Evolutionary conservation across 192 early-diverging fungal species (phyloP), one percentile per base, ranked within the genome.

Genomic region (Backusella psychrophila): DNA sequence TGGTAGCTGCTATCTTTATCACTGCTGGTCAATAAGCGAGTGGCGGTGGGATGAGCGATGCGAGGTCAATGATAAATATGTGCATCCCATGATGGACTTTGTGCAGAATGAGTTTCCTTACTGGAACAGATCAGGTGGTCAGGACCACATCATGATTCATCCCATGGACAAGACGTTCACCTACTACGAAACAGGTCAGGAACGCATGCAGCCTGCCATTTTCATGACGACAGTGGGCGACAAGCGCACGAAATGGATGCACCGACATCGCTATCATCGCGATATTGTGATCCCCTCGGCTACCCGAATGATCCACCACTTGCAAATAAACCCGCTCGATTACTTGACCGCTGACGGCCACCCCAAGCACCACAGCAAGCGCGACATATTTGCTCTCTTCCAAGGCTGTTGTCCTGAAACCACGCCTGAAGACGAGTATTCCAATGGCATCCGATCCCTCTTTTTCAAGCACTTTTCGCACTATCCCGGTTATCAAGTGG

Each of bases 171-270:
- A 73, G 17, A 78, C 80, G 0, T 80, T 73, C 35, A 79, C 72
- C 49, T 87, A 85, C 42, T 87, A 87, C 53, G 42, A 77, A 21
- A 77, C 77, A 31, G 72, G 76, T 11, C 41, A 76, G 7, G 7
- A 63, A 0, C 72, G 67, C 8, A 77, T 83, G 56, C 75, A 80
- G n/a, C 52, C 75, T 33, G 83, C 86, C 1, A 83, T 80, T 8
- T 87, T 85, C 49, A 68, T 87, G 65, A 87, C 80, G 12, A 85
- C 82, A 0, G 78, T 87, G 33, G 86, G 86, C 26, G 86, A 87
- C 44, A 87, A 84, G 56, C 63, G 86, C 56, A 49, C 46, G 1
- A 67, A 70, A 11, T 39, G 68, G 35, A 67, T 56, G 42, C 34
- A 72, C 15, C 46, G 81, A 38, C 78, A 80, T 66, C 65, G 82